phyloP scores from a whole-genome alignment of 176 grass and related monocot species.

The Hsuehochloa calcarea region DNA sequence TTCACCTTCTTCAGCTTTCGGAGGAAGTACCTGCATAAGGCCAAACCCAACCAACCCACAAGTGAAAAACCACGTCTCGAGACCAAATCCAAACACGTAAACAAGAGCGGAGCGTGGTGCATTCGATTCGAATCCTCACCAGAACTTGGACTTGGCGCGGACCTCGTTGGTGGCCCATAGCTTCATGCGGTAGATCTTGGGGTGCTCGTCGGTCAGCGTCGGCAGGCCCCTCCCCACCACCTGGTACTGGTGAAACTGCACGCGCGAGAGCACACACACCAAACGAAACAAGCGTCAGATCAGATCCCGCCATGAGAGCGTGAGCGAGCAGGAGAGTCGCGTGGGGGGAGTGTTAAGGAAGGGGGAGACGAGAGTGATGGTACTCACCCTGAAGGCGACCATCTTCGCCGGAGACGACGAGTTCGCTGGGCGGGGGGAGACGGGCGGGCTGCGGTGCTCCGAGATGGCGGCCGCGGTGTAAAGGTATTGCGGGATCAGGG shows the following conservation, averaged over 20 bases:
- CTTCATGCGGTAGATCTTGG: slow-evolving; percentile 82
- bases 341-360: neutral
- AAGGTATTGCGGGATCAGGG: neutral
- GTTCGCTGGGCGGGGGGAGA: neutral
- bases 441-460: neutral
- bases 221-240: slow-evolving; percentile 69
- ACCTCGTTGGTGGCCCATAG: slow-evolving; percentile 83
- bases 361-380: neutral
- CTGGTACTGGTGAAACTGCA: slow-evolving; percentile 84
- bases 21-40: slow-evolving; percentile 60
- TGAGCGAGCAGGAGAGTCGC: too few relatives aligned
- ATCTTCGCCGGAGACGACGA: slow-evolving; percentile 33
- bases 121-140: slow-evolving; percentile 25
- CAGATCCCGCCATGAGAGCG: neutral
- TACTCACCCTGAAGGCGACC: slow-evolving; percentile 59
- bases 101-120: neutral
- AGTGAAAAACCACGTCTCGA: neutral
- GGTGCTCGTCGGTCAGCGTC: slow-evolving; percentile 58
- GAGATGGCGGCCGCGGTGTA: neutral
- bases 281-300: neutral
- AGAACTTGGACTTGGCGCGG: slow-evolving; percentile 74
- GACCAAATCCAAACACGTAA: neutral
- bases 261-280: neutral
- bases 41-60: neutral
- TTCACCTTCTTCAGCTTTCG: slow-evolving; percentile 81